Base-by-base conservation (phyloP, 2,329 filamentous ascomycete species). In the Rhexocercosporidium sp. region DNA sequence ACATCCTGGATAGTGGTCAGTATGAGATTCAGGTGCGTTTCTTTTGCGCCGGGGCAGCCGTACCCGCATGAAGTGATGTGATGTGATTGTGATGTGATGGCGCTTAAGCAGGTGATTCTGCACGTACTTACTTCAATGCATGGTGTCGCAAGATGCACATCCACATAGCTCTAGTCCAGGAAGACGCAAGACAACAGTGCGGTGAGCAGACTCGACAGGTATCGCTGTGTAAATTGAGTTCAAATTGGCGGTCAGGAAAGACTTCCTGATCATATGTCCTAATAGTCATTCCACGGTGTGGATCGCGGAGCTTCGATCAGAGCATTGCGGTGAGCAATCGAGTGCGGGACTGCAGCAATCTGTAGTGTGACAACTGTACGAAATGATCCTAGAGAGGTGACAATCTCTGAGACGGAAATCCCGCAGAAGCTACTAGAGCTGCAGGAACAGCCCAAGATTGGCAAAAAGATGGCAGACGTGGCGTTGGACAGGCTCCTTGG, bases 21-120 rank as follows among this genome's bases (percentile, higher is more conserved):
- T 25, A 46, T 27, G 49, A 57, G 61, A 9, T 57, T 25, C 49
- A 22, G 62, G 61, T 63, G 47, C 7, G 18, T 57, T 57, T 37
- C 34, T 64, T 46, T 54, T 27, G 57, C 9, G 47, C 29, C n/a
- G 27, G 46, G 59, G 57, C 64, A 44, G 62, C 41, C 25, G 62
- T 69, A 59, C 66, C 46, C 64, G 62, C 59, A 56, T 47, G 44
- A 46, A 59, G 31, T 66, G 41, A 67, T 65, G 62, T 63, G 62
- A 69, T 66, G 68, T 66, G 67, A 72, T 67, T 53, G 46, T 27
- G 64, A 66, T 66, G 53, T 57, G 62, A 69, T 68, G 66, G 71
- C 70, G 71, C 71, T 71, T 73, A 73, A 62, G 71, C 68, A 72
- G 64, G 68, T 72, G 71, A 69, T 67, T 67, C 51, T 46, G 56